Percentiles rank a stretch among this genome's conserved stretches.
These are phyloP conservation scores for Ustilago vetiveriae DNA, from an alignment of 1,284 basidiomycete species.

Conservation along the genomic window DNA sequence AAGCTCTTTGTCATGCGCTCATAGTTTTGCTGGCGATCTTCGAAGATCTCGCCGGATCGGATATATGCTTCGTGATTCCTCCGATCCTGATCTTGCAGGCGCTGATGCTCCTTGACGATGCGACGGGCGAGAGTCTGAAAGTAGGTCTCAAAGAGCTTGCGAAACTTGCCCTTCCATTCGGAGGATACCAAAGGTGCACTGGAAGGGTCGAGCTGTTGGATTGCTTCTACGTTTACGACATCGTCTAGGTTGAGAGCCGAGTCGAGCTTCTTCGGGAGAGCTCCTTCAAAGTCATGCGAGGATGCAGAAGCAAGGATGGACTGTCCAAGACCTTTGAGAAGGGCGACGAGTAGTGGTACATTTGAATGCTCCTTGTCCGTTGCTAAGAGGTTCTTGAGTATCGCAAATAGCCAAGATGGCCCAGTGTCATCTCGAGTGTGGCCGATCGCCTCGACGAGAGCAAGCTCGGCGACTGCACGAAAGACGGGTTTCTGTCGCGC, in stretches of 20 bases:
- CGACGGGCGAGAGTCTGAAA: constrained; percentile 91
- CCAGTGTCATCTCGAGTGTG: constrained; percentile 17
- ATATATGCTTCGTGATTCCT: constrained; percentile 98
- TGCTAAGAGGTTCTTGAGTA: constrained; percentile 74
- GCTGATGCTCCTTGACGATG: constrained; percentile 75
- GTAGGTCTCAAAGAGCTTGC: constrained; percentile 90
- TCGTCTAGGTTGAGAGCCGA: constrained; percentile 21
- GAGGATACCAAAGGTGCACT: constrained; percentile 74
- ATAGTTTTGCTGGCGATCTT: constrained; percentile 96
- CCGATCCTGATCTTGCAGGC: constrained; percentile 93
- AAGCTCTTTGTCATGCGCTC: constrained; percentile 97
- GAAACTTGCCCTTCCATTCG: constrained; percentile 86
- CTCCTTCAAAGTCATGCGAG: constrained; percentile 2
- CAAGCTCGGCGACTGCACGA: constrained; percentile 87
- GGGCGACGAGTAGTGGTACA: constrained; percentile 80
- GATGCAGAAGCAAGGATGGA: constrained; percentile 73
- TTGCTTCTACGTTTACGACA: constrained; percentile 13
- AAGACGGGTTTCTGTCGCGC: constrained; percentile 84
- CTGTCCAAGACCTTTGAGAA: constrained; percentile 83
- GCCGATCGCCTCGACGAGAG: constrained; percentile 77
- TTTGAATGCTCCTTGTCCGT: constrained; percentile 87
- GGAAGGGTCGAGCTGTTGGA: constrained; percentile 11
- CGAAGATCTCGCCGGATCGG: constrained; percentile 97
- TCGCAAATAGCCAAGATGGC: constrained; percentile 73
- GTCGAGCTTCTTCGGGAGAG: constrained; percentile 6